Conservation (phyloP, 2,329 filamentous ascomycete genomes). For the Dactylonectria estremocensis region DNA sequence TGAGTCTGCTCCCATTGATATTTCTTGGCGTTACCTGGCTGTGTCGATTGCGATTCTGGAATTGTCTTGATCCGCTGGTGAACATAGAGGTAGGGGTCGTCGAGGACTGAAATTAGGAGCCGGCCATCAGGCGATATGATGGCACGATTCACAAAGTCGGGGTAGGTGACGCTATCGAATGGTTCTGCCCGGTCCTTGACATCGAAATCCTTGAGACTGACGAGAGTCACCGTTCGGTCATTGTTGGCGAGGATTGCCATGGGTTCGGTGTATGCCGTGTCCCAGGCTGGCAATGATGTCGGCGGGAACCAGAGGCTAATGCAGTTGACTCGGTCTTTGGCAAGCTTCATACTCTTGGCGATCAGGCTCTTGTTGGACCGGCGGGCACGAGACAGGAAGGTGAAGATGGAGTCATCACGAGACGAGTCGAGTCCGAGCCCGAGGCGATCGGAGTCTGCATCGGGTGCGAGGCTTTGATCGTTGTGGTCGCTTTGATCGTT, state of each 20-base stretch:
- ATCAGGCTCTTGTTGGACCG: slow-evolving; percentile 62
- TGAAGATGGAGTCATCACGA: slow-evolving; percentile 54
- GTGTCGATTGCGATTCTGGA: slow-evolving; percentile 42
- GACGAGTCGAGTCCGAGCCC: slow-evolving; percentile 51
- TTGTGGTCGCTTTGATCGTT: slow-evolving; percentile 46
- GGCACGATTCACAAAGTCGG: slow-evolving; percentile 92
- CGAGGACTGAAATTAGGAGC: slow-evolving; percentile 86
- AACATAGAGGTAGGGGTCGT: slow-evolving; percentile 89
- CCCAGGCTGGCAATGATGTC: slow-evolving; percentile 43
- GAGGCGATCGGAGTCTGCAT: slow-evolving; percentile 52
- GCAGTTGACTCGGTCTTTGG: slow-evolving; percentile 76
- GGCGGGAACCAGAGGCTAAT: slow-evolving; percentile 75
- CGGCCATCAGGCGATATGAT: slow-evolving; percentile 92
- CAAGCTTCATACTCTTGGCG: slow-evolving; percentile 68
- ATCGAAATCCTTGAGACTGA: slow-evolving; percentile 77
- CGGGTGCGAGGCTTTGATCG: slow-evolving; percentile 47
- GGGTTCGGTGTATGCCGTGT: slow-evolving; percentile 63
- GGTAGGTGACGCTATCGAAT: slow-evolving; percentile 80
- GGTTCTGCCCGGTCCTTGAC: slow-evolving; percentile 64
- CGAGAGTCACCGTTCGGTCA: slow-evolving; percentile 89
- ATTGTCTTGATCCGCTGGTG: slow-evolving; percentile 71
- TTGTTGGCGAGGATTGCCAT: slow-evolving; percentile 91
- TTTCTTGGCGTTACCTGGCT: slow-evolving; percentile 46
- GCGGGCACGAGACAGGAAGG: slow-evolving; percentile 57
- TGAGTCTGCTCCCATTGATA: slow-evolving; percentile 68